phyloP scores from a whole-genome alignment of 2,329 filamentous ascomycete genomes.

The Shiraia bambusicola region DNA sequence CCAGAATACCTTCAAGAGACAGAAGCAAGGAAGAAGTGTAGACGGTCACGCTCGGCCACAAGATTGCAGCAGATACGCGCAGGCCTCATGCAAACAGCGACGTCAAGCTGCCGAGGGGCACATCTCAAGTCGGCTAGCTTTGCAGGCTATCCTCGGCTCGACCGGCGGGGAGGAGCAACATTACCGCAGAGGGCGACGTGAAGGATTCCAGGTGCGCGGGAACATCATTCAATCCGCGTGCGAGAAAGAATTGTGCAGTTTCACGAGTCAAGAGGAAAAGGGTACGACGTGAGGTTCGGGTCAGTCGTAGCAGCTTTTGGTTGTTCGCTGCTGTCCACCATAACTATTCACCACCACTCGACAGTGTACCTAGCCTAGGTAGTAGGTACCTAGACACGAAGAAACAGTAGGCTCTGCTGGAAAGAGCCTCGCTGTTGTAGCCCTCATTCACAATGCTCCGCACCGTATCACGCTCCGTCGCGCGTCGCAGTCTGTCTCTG shows the following conservation, averaged over 20 bases:
- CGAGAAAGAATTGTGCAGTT: slow-evolving; percentile 4
- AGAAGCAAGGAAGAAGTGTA: slow-evolving; percentile 17
- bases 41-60: slow-evolving; percentile 36
- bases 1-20: slow-evolving; percentile 3
- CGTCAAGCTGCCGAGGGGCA: slow-evolving; percentile 36
- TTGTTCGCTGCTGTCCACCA: slow-evolving; percentile 17
- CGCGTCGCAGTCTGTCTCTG: slow-evolving; percentile 39
- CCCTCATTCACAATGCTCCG: slow-evolving; percentile 39
- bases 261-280: neutral
- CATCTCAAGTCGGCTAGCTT: slow-evolving; percentile 25
- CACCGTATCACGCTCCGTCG: slow-evolving; percentile 39
- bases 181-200: slow-evolving; percentile 21
- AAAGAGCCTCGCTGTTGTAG: slow-evolving; percentile 5
- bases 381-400: slow-evolving; percentile 8
- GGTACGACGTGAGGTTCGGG: slow-evolving; percentile 12
- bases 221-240: slow-evolving; percentile 12
- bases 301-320: slow-evolving; percentile 17
- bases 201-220: slow-evolving; percentile 3
- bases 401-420: slow-evolving; percentile 11
- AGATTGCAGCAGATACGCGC: slow-evolving; percentile 19
- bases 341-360: slow-evolving; percentile 9
- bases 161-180: slow-evolving; percentile 27
- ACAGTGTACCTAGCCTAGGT: too few species aligned
- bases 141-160: slow-evolving; percentile 37
- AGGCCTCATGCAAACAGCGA: slow-evolving; percentile 30